Evolutionary conservation across 2,329 filamentous ascomycete genomes (phyloP).

Genomic region (Cercospora sp.): DNA sequence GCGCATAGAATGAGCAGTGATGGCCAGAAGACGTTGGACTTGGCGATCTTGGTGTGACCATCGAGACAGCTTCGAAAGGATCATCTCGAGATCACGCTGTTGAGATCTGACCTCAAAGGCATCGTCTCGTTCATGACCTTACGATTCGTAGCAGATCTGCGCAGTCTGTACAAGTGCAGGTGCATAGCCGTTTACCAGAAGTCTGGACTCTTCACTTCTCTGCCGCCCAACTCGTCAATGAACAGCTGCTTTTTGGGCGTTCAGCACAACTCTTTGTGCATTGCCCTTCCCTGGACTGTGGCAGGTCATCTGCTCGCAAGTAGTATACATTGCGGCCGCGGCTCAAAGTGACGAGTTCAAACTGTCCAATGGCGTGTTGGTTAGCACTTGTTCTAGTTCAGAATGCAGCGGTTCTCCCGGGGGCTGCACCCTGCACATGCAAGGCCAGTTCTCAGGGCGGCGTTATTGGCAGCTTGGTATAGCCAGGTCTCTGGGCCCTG

Average conservation of each 20-base stretch:
- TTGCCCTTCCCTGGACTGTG: not conserved
- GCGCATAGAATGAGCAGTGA: not conserved
- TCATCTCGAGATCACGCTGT: not conserved
- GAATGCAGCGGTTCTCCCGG: not conserved
- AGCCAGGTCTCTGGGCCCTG: constrained; percentile 3
- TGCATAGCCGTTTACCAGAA: not conserved
- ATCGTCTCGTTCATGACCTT: not conserved
- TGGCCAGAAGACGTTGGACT: not conserved
- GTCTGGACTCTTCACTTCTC: not conserved
- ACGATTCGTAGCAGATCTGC: not conserved
- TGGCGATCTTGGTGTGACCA: not conserved
- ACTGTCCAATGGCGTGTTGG: not conserved
- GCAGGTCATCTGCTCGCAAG: not conserved
- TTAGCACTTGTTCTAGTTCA: not conserved
- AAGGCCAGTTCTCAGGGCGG: not conserved
- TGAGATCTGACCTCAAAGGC: not conserved
- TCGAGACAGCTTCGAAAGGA: not conserved
- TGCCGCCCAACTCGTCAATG: not conserved
- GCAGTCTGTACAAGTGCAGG: not conserved
- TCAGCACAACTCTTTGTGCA: not conserved
- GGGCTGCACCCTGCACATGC: not conserved
- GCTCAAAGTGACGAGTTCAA: not conserved
- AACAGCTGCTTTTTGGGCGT: not conserved
- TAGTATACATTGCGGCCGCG: not conserved
- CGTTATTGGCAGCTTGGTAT: not conserved